Evolutionary conservation across 129 eudicot genomes (phyloP), one percentile per base, ranked within the genome.

Genomic region (Flaveria sonorensis): DNA sequence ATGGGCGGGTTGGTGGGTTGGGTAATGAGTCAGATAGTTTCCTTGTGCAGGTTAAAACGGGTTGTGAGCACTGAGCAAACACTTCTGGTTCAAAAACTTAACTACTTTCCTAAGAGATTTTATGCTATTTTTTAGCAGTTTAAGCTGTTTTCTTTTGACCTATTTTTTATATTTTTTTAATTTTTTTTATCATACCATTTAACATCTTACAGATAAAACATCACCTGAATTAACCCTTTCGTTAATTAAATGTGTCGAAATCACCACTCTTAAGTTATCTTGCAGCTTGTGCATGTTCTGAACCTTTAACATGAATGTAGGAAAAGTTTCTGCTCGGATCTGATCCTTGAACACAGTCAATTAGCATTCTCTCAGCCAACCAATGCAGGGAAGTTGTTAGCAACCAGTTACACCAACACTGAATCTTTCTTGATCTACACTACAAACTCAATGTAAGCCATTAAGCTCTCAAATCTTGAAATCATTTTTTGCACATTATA

Each of bases 291-390:
- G 74, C 21, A 7, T 55, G 46, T 11, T 71, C 10, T 62, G 10
- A 60, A 50, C 66, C 26, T 78, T 62, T 86, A 3, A 65, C 73
- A 70, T 76, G 23, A 32, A 45, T 81, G 82, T 73, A 93, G 98
- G 95, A 83, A 78, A 80, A 93, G 89, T 83, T 93, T 93, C 80
- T 72, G 86, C 63, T 7, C 16, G 11, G 93, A 32, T 46, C 45
- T 24, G 77, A 48, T 70, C 32, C 83, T 93, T 6, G 87, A 88
- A 70, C 79, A 60, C 21, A 72, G 79, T 12, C 80, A 88, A 70
- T 32, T 93, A 69, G 98, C 96, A 57, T 93, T 86, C 78, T 93
- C 95, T 68, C 91, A 83, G 45, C 98, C 96, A 62, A 86, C 98
- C 51, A 79, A 90, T 55, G 89, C 71, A 0, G 98, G 97, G 63